Conservation (phyloP, 352 stramenopile species). For the Pythium scleroteichum region DNA sequence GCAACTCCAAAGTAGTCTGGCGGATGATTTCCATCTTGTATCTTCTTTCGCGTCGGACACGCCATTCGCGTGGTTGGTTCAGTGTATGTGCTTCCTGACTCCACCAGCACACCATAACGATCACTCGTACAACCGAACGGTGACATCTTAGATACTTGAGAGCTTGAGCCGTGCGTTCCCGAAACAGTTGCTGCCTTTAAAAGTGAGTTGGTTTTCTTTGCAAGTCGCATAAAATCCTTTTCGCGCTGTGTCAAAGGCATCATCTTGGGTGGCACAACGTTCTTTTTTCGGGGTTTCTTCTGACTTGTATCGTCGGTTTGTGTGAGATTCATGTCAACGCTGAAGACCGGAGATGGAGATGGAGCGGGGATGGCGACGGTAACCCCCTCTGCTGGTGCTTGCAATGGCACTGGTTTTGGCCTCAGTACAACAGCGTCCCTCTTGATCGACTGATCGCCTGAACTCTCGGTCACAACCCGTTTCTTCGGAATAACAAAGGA, state of each 20-base stretch:
- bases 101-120: slow-evolving; percentile 21
- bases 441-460: too few species aligned
- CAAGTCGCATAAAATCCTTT: slow-evolving; percentile 48
- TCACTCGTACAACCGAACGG: slow-evolving; percentile 24
- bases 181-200: slow-evolving; percentile 28
- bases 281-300: slow-evolving; percentile 40
- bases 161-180: slow-evolving; percentile 3
- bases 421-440: background rate
- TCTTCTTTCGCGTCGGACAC: slow-evolving; percentile 25
- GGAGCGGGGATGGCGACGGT: background rate
- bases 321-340: background rate
- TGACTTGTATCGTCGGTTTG: background rate
- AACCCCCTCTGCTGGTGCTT: background rate
- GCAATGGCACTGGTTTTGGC: background rate
- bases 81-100: slow-evolving; percentile 7
- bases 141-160: slow-evolving; percentile 13
- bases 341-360: slow-evolving; percentile 18
- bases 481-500: slow-evolving; percentile 54
- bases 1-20: slow-evolving; percentile 22
- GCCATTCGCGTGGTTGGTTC: slow-evolving; percentile 25
- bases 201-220: slow-evolving; percentile 62
- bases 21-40: slow-evolving; percentile 20
- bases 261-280: slow-evolving; percentile 39
- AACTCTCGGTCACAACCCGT: background rate
- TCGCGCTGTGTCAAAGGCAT: slow-evolving; percentile 34